Evolutionary conservation across 108 stramenopile species (phyloP), one percentile per base, ranked within the genome.

Genomic region (Licmophora abbreviata): DNA sequence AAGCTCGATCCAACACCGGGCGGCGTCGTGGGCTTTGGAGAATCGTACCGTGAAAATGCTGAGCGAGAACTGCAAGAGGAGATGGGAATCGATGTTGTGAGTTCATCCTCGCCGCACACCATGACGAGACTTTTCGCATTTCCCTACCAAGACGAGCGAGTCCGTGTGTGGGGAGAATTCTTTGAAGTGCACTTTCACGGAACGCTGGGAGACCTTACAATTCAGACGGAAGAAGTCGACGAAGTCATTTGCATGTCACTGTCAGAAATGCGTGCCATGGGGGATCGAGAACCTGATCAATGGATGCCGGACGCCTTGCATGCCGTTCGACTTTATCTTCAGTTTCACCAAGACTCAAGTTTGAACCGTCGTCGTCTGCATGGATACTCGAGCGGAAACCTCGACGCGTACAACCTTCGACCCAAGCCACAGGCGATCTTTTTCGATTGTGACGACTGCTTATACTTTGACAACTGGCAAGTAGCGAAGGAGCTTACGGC

Each of bases 381-480:
- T 2, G 54, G 54, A 28, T 60, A 60, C 28, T 28, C 27, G 8
- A 32, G 23, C 28, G 44, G 17, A 4, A 41, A 51, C 20, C 10
- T 56, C 12, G 41, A 44, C 18, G 38, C 14, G 9, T 56, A 56
- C 28, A 27, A 20, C 14, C 18, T 56, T n/a, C 54, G 54, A 4
- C 58, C 57, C 11, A 63, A 56, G 44, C 74, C 75, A 5, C 17
- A 62, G 44, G 76, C 58, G 1, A 71, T 83, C 15, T 81, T 85
- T 43, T 85, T 85, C 58, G 83, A 85, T 59, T 81, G 79, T 53
- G 83, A 85, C 51, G 83, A 85, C 46, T 76, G 74, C 49, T 56
- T 80, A 11, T 85, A 85, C 51, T 76, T 76, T 61, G 79, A 85
- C 63, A 44, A 45, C 15, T 85, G 83, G 83, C 61, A 73, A 30